Conservation (phyloP, 1,139 yeast species). For the Candida sp. region DNA sequence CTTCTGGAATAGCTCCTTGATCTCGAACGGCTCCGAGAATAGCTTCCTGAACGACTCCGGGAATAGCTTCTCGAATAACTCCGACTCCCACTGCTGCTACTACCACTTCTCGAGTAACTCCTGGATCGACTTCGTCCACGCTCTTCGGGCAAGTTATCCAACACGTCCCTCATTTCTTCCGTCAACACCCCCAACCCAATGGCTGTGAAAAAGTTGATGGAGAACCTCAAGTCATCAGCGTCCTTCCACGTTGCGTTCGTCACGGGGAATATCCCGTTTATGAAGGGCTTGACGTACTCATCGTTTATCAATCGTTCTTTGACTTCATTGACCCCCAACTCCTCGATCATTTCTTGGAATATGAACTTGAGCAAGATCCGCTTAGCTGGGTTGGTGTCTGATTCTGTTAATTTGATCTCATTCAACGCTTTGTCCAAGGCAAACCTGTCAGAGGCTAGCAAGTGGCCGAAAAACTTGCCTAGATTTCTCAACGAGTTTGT, state of each 20-base stretch:
- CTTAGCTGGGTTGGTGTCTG: slow-evolving; percentile 76
- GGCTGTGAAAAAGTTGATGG: slow-evolving; percentile 93
- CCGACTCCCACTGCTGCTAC: slow-evolving; percentile 12
- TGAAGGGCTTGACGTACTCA: slow-evolving; percentile 44
- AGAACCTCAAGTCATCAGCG: slow-evolving; percentile 70
- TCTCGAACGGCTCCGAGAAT: slow-evolving; percentile 18
- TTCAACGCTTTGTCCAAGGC: slow-evolving; percentile 56
- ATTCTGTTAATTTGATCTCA: slow-evolving; percentile 65
- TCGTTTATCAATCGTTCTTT: slow-evolving; percentile 54
- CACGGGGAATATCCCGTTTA: slow-evolving; percentile 56
- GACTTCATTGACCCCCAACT: slow-evolving; percentile 63
- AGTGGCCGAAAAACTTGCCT: slow-evolving; percentile 88
- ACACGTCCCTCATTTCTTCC: slow-evolving; percentile 73
- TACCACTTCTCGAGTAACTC: slow-evolving; percentile 18
- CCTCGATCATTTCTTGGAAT: slow-evolving; percentile 81
- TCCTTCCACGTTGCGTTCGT: slow-evolving; percentile 41
- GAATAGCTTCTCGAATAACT: slow-evolving; percentile 20
- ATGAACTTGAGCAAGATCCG: slow-evolving; percentile 84
- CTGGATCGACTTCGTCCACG: slow-evolving; percentile 21
- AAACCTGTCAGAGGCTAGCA: slow-evolving; percentile 72
- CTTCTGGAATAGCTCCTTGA: slow-evolving; percentile 10
- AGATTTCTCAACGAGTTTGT: slow-evolving; percentile 77
- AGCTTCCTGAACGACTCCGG: slow-evolving; percentile 19
- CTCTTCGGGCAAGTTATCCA: slow-evolving; percentile 27
- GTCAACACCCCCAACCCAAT: slow-evolving; percentile 88